Conservation (phyloP, 805 yeast species). For the Wickerhamomyces ciferrii region DNA sequence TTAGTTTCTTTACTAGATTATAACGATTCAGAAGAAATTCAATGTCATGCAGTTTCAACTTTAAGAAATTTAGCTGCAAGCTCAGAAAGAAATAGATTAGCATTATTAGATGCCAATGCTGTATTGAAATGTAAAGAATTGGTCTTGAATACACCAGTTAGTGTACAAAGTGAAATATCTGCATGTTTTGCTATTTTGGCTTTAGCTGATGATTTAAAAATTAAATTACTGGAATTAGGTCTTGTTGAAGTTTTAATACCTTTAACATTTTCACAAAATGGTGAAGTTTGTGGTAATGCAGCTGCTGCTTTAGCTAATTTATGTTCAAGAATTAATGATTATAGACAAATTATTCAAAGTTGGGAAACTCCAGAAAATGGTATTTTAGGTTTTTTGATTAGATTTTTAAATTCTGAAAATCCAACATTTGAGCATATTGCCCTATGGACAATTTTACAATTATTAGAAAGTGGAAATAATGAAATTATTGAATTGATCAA, state of each 20-base stretch:
- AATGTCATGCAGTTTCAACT: conserved; percentile 97
- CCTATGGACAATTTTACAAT: conserved; percentile 91
- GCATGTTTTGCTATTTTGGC: conserved; percentile 98
- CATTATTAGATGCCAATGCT: conserved; percentile 91
- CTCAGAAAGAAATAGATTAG: conserved; percentile 86
- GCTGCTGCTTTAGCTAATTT: conserved; percentile 97
- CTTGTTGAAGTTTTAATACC: conserved; percentile 88
- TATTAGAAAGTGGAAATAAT: conserved; percentile 78
- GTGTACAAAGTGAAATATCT: conserved; percentile 92
- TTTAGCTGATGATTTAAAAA: conserved; percentile 89
- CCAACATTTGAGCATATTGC: conserved; percentile 98
- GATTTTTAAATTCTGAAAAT: conserved; percentile 78
- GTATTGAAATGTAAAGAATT: conserved; percentile 88
- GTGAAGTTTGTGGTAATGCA: conserved; percentile 96
- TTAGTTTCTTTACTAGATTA: conserved; percentile 80
- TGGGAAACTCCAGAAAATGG: conserved; percentile 86
- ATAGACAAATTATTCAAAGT: conserved; percentile 67
- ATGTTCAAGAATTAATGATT: conserved; percentile 85
- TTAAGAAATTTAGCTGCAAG: conserved; percentile 94
- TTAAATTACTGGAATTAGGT: conserved; percentile 75
- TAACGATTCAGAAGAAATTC: conserved; percentile 89
- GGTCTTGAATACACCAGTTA: conserved; percentile 79
- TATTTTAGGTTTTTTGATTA: conserved; percentile 71
- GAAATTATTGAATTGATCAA: conserved; percentile 52
- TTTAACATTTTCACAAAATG: conserved; percentile 77